Base-by-base conservation (phyloP, 2,329 filamentous ascomycete genomes). In the Coccinonectria pachysandricola region DNA sequence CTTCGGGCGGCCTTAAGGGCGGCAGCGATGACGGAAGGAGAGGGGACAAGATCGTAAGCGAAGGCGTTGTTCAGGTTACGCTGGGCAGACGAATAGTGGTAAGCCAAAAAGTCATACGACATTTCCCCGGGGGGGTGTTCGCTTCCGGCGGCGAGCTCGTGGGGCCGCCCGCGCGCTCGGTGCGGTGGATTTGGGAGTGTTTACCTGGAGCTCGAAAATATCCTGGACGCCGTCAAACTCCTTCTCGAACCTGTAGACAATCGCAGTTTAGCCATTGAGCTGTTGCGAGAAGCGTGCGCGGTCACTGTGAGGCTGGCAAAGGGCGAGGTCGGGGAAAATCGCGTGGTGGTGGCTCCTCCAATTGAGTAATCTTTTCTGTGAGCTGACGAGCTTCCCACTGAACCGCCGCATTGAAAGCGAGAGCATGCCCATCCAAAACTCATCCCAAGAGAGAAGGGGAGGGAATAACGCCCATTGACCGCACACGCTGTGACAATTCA, bases 31-130 rank as follows among this genome's bases (percentile, higher is more conserved):
- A 98, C 91, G 46, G 83, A 76, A 41, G 88, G 78, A 22, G 88
- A 91, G 53, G 92, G 91, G 44, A 98, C 91, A 53, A 98, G 80
- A 78, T 98, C 91, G 79, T 98, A 98, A 56, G 91, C 91, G 66
- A 98, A 98, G 58, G 86, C 88, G 69, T 98, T 98, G 79, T 98
- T 98, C 55, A 94, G 72, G 70, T 94, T 94, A 62, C 86, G 83
- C 69, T 74, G 47, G 32, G 26, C n/a, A 20, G 28, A 19, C 7
- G 10, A 32, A 38, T 30, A 28, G 31, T 36, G 35, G 39, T 51
- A 32, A 51, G 43, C 36, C 36, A 43, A 42, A 46, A 34, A 41
- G 38, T 48, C 45, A 46, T 48, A 48, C 44, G 44, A 46, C 40
- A 45, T 42, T 43, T 41, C 40, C 29, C 36, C 31, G 35, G 27